phyloP scores from a whole-genome alignment of 768 basidiomycete genomes.

The Boletales sp. region DNA sequence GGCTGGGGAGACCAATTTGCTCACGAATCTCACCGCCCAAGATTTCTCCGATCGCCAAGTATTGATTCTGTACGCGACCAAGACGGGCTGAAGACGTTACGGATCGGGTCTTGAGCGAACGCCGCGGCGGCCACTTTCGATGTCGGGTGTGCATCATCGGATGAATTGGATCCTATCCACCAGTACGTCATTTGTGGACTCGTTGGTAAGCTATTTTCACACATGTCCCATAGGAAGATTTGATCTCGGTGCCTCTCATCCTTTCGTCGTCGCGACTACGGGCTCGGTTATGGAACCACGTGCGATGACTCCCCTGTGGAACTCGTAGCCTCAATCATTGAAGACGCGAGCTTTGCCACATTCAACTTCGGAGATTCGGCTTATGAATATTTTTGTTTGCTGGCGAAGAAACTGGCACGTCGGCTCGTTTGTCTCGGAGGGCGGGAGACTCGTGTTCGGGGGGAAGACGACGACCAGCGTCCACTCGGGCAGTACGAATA shows the following conservation, averaged over 20 bases:
- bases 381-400: conserved; percentile 92
- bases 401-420: conserved; percentile 74
- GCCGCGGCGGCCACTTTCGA: conserved; percentile 54
- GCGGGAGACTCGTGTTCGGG: conserved; percentile 57
- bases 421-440: conserved; percentile 68
- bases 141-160: conserved; percentile 35
- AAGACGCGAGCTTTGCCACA: conserved; percentile 71
- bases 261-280: conserved; percentile 83
- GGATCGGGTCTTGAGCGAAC: conserved; percentile 70
- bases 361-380: conserved; percentile 83
- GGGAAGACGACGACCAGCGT: conserved; percentile 88
- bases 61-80: conserved; percentile 84
- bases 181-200: conserved; percentile 14
- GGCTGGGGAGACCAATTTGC: too few relatives aligned
- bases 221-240: conserved; percentile 54
- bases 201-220: not conserved
- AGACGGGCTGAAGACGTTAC: conserved; percentile 85
- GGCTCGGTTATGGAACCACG: conserved; percentile 34
- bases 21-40: too few relatives aligned
- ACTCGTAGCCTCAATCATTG: conserved; percentile 71
- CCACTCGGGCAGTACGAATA: conserved; percentile 53
- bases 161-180: conserved; percentile 23
- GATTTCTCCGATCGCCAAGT: conserved; percentile 29
- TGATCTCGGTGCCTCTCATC: conserved; percentile 63
- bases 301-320: conserved; percentile 2